Base-by-base conservation (phyloP, 73 alveolate genomes). In the Strombidium stylifer region DNA sequence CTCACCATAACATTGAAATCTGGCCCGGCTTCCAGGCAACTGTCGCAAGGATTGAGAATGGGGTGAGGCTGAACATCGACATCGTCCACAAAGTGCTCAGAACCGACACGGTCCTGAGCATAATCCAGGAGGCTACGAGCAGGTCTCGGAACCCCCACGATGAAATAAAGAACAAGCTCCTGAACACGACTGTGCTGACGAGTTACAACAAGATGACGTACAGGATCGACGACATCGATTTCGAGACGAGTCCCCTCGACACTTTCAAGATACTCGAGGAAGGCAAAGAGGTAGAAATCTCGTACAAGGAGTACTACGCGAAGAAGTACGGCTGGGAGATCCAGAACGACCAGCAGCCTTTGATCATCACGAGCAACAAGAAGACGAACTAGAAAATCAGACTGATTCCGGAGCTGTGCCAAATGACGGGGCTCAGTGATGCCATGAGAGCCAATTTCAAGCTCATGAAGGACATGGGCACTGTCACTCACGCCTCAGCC, bases 351-450 rank as follows among this genome's bases (percentile, higher is more conserved):
- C 78, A 81, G 23, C 77, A 90, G 42, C 97, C 97, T 28, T 50
- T 89, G 34, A 69, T 89, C 16, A 79, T 69, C 15, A 68, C 70
- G 25, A 59, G 54, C 31, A 74, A 54, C 48, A 62, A 55, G 52
- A 78, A 51, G 56, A 70, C 75, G 0, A 62, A 54, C 3, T 14
- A 52, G 1, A 37, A 57, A 62, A 69, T 78, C n/a, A 47, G 51
- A 28, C 73, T 89, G 45, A 71, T 89, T 12, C 97, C 97, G 5
- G 94, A 89, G 51, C 69, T 85, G 28, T 85, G 94, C 35, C 74
- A 69, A 12, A 82, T 90, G 94, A 90, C 98, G 4, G 99, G 99
- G n/a, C 78, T 92, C 46, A 85, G 97, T 15, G 99, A 94, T 57
- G 89, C 85, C 36, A 73, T 89, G 81, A 89, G 98, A 59, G 73